Evolutionary conservation across 257 asterid genomes (phyloP).

Genomic region (Scutellaria baicalensis): DNA sequence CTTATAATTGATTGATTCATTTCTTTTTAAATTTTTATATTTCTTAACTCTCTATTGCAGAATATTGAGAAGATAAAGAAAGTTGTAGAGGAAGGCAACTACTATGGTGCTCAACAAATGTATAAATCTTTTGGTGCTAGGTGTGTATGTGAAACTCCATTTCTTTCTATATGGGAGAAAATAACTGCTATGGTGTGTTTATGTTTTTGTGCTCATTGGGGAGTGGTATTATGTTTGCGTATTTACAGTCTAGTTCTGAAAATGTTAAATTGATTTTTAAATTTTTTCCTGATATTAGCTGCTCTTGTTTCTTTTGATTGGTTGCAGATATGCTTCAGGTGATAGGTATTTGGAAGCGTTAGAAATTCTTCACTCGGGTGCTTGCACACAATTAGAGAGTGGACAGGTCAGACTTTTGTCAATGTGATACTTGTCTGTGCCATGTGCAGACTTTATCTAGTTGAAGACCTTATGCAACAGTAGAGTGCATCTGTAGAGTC

Average conservation of each 20-base stretch:
- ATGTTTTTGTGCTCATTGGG: not conserved
- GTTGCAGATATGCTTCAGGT: slow-evolving; percentile 53
- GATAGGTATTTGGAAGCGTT: slow-evolving; percentile 72
- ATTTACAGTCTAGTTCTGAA: not conserved
- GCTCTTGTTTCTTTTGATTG: slow-evolving; percentile 2
- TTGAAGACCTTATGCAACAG: not conserved
- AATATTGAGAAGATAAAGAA: slow-evolving; percentile 69
- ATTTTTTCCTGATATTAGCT: not conserved
- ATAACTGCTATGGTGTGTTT: slow-evolving; percentile 46
- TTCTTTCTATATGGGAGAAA: slow-evolving; percentile 20
- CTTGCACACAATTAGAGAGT: slow-evolving; percentile 78
- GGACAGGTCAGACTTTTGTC: slow-evolving; percentile 51
- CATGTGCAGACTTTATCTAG: not conserved
- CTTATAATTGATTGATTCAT: not conserved
- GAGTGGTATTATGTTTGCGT: not conserved
- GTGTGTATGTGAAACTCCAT: slow-evolving; percentile 23
- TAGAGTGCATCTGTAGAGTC: not conserved
- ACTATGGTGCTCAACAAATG: slow-evolving; percentile 98
- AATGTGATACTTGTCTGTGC: not conserved
- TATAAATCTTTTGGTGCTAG: slow-evolving; percentile 83
- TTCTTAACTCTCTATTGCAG: slow-evolving; percentile 30
- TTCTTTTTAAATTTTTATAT: not conserved
- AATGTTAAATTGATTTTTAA: not conserved
- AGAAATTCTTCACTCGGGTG: slow-evolving; percentile 85
- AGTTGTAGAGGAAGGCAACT: slow-evolving; percentile 73